Base-by-base conservation (phyloP, 306 rosid species). In the Chamaecrista fasciculata region DNA sequence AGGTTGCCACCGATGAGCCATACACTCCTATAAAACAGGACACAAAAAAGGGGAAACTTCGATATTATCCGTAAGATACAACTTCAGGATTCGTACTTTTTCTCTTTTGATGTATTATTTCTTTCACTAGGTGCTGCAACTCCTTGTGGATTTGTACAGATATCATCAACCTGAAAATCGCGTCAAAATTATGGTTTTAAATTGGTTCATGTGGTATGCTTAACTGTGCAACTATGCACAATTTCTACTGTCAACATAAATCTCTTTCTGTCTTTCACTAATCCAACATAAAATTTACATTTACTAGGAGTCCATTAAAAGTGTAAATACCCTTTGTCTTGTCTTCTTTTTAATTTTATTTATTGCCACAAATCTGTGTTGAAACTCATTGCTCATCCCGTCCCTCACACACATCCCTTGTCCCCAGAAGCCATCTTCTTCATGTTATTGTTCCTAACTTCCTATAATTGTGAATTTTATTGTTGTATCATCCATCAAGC, bases 11-110 rank as follows among this genome's bases (percentile, higher is more conserved):
- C 23, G 97, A 87, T 29, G 99, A 95, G 78, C 76, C 84, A 14
- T 69, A 71, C 80, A 95, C 97, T 75, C 99, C 99, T 25, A 89
- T 95, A 34, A 95, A 95, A 81, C 99, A 95, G 82, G 99, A 95
- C 70, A 60, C 76, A 0, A 95, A 95, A 74, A 89, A 89, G 82
- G 99, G 96, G 42, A 95, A 91, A 80, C 96, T 95, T 58, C 87
- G 99, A 76, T 91, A 78, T 83, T 95, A 95, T 73, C 99, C 97
- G 99, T 95, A 77, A 85, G 99, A 69, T 31, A 28, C n/a, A 11
- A 47, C 51, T 34, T 58, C 51, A 53, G 44, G 61, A 39, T 76
- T 62, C 78, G 28, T 62, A 8, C 23, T 39, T 34, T 24, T 67
- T 65, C 25, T 67, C 46, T 47, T 37, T 33, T 3, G 4, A 51